Conservation (phyloP, 768 basidiomycete genomes). For the Paxillus ammoniavirescens region DNA sequence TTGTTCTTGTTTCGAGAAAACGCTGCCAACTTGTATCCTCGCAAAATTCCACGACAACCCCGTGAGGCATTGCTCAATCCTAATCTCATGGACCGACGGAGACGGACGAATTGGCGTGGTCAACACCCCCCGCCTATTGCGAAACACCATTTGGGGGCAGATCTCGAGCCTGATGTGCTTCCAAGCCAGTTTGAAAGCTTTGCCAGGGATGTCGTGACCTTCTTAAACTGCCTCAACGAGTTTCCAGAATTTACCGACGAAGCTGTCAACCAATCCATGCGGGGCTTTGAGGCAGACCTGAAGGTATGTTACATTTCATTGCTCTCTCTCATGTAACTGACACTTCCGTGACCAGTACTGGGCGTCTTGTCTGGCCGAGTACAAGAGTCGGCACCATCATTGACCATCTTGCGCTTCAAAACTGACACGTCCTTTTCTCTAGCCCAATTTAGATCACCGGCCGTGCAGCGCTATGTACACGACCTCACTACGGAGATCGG, state of each 20-base stretch:
- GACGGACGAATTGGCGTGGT: constrained; percentile 31
- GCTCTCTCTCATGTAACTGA: constrained; percentile 3
- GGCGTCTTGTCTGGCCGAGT: constrained; percentile 49
- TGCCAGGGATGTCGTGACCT: constrained; percentile 49
- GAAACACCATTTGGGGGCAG: constrained; percentile 37
- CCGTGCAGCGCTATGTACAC: constrained; percentile 56
- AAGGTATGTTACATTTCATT: constrained; percentile 33
- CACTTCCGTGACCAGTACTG: constrained; percentile 41
- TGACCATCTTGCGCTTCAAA: not conserved
- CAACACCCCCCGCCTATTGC: constrained; percentile 36
- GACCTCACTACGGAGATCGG: constrained; percentile 51
- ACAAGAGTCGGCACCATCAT: constrained; percentile 37
- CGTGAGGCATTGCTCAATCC: constrained; percentile 39
- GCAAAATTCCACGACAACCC: constrained; percentile 41
- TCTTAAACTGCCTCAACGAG: constrained; percentile 52
- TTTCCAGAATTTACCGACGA: constrained; percentile 58
- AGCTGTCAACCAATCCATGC: constrained; percentile 48
- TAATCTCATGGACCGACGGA: constrained; percentile 32
- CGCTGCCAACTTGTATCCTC: constrained; percentile 55
- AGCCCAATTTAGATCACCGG: constrained; percentile 53
- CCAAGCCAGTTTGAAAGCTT: constrained; percentile 45
- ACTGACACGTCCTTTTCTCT: constrained; percentile 7
- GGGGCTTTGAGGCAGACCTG: constrained; percentile 49
- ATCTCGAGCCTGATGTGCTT: constrained; percentile 48
- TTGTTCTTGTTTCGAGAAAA: constrained; percentile 53